phyloP scores from a whole-genome alignment of 75 land plant species.

The Adiantum capillusveneris region DNA sequence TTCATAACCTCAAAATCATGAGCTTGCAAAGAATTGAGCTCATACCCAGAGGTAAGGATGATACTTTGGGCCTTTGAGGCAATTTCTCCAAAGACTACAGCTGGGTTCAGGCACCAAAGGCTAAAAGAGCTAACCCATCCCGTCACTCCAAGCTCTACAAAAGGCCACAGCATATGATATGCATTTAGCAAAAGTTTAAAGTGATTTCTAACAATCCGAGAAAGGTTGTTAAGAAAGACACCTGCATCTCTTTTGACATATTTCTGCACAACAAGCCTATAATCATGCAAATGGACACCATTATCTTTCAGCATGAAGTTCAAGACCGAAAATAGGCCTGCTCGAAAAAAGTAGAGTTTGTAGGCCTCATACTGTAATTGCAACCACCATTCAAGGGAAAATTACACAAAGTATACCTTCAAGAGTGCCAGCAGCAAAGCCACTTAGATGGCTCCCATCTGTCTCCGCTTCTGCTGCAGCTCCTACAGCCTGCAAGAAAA shows the following conservation, averaged over 20 bases:
- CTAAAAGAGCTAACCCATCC: conserved; percentile 49
- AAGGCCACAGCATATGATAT: neutral
- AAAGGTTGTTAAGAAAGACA: conserved; percentile 13
- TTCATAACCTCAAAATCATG: neutral
- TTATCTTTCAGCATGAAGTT: conserved; percentile 58
- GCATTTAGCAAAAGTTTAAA: neutral
- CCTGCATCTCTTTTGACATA: conserved; percentile 68
- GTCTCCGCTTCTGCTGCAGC: conserved; percentile 70
- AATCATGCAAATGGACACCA: conserved; percentile 51
- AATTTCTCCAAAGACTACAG: conserved; percentile 80
- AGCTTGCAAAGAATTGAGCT: neutral
- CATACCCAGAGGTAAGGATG: conserved; percentile 92
- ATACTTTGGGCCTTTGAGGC: conserved; percentile 58
- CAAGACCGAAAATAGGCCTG: conserved; percentile 78
- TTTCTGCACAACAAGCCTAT: conserved; percentile 64
- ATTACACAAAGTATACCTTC: conserved; percentile 75
- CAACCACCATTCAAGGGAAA: no score
- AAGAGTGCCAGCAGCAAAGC: conserved; percentile 45
- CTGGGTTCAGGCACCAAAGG: conserved; percentile 92
- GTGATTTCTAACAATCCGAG: neutral
- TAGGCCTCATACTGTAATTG: no score
- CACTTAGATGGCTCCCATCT: conserved; percentile 53
- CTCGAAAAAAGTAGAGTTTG: no score
- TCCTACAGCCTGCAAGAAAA: conserved; percentile 50
- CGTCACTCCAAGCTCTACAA: conserved; percentile 34